phyloP scores from a whole-genome alignment of 2,329 filamentous ascomycete species.

The Stagonosporopsis cucurbitacearum region DNA sequence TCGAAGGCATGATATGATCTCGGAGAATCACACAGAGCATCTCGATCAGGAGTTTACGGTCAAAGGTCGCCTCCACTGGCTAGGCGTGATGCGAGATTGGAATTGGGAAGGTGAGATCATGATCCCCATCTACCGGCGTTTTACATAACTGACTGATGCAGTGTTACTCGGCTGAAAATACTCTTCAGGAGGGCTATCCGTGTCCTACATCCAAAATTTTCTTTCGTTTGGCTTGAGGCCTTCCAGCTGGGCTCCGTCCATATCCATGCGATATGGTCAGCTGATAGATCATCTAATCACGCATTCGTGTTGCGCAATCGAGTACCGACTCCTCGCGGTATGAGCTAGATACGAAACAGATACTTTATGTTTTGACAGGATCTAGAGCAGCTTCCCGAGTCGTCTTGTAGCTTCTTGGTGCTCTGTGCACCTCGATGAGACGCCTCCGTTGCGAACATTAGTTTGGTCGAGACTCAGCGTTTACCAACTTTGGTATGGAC shows the following conservation, averaged over 20 bases:
- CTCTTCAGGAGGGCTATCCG: neutral
- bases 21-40: constrained; percentile 40
- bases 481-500: no score
- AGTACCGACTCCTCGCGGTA: neutral
- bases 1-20: constrained; percentile 32
- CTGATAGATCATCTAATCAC: neutral
- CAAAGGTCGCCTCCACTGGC: constrained; percentile 71
- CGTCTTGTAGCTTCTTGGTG: neutral
- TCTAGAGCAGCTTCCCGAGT: neutral
- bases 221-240: no score
- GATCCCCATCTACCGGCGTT: neutral
- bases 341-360: neutral
- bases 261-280: neutral
- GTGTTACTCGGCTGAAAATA: constrained; percentile 5
- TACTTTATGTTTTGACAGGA: neutral
- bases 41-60: constrained; percentile 68
- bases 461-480: no score
- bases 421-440: neutral
- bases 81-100: constrained; percentile 75
- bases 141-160: neutral
- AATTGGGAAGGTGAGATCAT: constrained; percentile 74
- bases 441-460: neutral
- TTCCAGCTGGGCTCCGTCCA: neutral
- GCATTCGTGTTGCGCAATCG: neutral
- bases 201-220: neutral